Percentiles rank a stretch among this genome's conserved stretches.
Evolutionary conservation across 371 early-diverging fungal species (phyloP).

Genomic region (Rhizopus delemar): DNA sequence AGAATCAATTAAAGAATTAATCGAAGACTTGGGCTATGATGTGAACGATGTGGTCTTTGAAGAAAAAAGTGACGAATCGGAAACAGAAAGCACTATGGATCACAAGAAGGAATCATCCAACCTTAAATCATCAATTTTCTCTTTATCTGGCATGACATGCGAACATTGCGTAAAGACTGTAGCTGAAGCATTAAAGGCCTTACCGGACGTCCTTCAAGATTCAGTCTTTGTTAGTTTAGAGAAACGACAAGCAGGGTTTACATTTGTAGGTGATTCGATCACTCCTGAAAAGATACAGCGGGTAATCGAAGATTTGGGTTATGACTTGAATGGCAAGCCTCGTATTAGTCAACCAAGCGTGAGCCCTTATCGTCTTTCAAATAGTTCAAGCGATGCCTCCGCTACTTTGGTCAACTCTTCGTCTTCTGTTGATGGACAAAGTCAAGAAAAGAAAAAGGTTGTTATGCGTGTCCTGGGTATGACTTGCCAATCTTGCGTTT

Average conservation of each 20-base stretch:
- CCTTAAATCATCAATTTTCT: slow-evolving; percentile 22
- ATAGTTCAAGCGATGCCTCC: neutral
- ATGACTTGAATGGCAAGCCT: slow-evolving; percentile 50
- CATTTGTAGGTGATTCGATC: slow-evolving; percentile 33
- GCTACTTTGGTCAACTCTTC: neutral
- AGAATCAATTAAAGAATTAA: slow-evolving; percentile 40
- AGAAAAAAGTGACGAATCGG: neutral
- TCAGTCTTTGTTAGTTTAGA: slow-evolving; percentile 54
- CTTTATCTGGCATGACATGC: slow-evolving; percentile 82
- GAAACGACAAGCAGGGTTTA: slow-evolving; percentile 42
- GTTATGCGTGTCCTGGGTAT: slow-evolving; percentile 70
- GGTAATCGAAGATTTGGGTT: slow-evolving; percentile 65
- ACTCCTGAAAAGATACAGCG: slow-evolving; percentile 33
- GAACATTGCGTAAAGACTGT: slow-evolving; percentile 74
- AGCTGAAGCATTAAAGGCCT: slow-evolving; percentile 37
- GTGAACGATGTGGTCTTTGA: slow-evolving; percentile 29
- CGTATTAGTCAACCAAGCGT: slow-evolving; percentile 13
- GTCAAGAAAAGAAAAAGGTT: slow-evolving; percentile 27
- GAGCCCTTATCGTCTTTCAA: neutral
- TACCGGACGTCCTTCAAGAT: slow-evolving; percentile 54
- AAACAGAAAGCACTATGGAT: neutral
- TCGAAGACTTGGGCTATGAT: slow-evolving; percentile 72
- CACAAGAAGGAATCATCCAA: slow-evolving; percentile 2
- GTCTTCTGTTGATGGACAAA: neutral
- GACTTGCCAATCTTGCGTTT: slow-evolving; percentile 86